These are phyloP conservation scores for Fusarium nurragi DNA, from an alignment of 2,329 filamentous ascomycete genomes.

Conservation along the genomic window DNA sequence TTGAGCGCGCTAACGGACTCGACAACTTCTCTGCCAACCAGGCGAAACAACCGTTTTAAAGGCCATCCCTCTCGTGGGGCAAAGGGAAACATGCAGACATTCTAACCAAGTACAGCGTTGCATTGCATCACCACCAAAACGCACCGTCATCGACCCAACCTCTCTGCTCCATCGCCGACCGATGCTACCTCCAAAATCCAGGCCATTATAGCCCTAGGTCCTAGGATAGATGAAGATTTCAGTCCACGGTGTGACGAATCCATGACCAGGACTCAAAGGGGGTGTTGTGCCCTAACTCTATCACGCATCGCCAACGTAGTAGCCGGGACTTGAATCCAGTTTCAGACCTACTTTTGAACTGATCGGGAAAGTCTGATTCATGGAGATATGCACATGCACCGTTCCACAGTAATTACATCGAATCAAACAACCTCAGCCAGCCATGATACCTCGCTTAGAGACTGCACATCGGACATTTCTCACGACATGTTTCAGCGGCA, in stretches of 20 bases:
- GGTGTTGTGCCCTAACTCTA: conserved; percentile 19
- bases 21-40: conserved; percentile 39
- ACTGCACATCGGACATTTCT: conserved; percentile 45
- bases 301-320: conserved; percentile 36
- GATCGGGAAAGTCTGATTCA: conserved; percentile 33
- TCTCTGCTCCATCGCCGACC: conserved; percentile 28
- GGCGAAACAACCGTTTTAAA: conserved; percentile 39
- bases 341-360: conserved; percentile 32
- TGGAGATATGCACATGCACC: not conserved
- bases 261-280: conserved; percentile 39
- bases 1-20: conserved; percentile 35
- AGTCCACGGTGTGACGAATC: conserved; percentile 38
- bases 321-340: conserved; percentile 33
- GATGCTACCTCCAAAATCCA: conserved; percentile 37
- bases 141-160: conserved; percentile 30
- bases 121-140: conserved; percentile 39
- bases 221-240: conserved; percentile 24
- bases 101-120: conserved; percentile 38
- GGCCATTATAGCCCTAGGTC: conserved; percentile 37
- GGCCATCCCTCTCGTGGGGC: conserved; percentile 33
- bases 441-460: conserved; percentile 35
- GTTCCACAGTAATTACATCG: conserved; percentile 29
- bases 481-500: conserved; percentile 31
- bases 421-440: conserved; percentile 23
- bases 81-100: conserved; percentile 28